Conservation (phyloP, 495 filamentous ascomycete species). For the Physcia stellaris region DNA sequence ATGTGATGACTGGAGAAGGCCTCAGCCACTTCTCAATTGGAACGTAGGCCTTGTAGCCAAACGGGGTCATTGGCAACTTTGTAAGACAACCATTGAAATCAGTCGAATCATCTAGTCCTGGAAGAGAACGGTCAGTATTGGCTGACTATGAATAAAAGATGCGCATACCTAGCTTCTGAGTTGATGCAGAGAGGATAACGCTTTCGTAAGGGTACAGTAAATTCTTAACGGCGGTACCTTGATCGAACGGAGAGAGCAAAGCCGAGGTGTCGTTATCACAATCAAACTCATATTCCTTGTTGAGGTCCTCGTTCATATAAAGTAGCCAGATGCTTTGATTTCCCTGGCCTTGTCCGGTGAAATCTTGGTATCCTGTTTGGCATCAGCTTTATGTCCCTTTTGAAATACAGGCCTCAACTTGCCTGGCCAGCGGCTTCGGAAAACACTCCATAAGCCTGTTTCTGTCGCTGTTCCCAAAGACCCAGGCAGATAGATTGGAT, state of each 20-base stretch:
- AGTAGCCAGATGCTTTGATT: conserved; percentile 37
- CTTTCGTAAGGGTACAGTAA: conserved; percentile 40
- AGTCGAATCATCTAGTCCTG: conserved; percentile 7
- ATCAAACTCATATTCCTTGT: conserved; percentile 26
- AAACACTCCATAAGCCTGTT: conserved; percentile 34
- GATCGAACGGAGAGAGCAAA: conserved; percentile 28
- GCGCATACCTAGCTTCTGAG: conserved; percentile 14
- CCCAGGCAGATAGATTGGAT: conserved; percentile 31
- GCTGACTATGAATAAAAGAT: background rate
- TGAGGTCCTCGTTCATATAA: conserved; percentile 33
- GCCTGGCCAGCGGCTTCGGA: conserved; percentile 22
- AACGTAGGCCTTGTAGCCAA: conserved; percentile 15
- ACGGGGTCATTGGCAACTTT: conserved; percentile 9
- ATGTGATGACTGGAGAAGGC: conserved; percentile 15
- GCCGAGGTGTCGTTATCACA: conserved; percentile 25
- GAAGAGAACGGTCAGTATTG: background rate
- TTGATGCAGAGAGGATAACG: conserved; percentile 19
- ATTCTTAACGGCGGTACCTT: conserved; percentile 31
- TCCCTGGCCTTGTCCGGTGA: conserved; percentile 25
- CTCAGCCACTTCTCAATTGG: conserved; percentile 15
- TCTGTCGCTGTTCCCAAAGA: conserved; percentile 28
- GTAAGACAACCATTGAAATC: conserved; percentile 13
- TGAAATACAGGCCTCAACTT: background rate
- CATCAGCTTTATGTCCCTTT: too few species aligned
- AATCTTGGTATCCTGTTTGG: conserved; percentile 26